phyloP scores from a whole-genome alignment of 805 yeast species.

The Metschnikowia vanudenii region DNA sequence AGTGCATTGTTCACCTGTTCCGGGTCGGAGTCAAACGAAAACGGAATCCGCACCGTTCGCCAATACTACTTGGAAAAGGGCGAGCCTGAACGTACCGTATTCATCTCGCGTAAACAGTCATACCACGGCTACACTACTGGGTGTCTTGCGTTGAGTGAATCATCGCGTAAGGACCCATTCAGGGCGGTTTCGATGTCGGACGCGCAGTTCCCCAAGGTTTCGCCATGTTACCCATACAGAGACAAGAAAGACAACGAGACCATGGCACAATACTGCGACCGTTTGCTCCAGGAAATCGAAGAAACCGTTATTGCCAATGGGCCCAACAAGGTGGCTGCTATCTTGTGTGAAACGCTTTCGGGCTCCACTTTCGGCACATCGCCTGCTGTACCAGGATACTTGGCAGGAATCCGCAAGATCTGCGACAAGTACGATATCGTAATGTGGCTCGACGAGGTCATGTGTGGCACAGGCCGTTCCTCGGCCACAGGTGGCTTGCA shows the following conservation, averaged over 20 bases:
- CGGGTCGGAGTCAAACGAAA: slow-evolving; percentile 20
- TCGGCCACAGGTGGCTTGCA: slow-evolving; percentile 42
- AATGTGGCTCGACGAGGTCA: slow-evolving; percentile 53
- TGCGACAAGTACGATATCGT: slow-evolving; percentile 53
- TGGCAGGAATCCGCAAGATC: slow-evolving; percentile 41
- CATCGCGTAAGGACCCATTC: slow-evolving; percentile 11
- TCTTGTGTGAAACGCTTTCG: slow-evolving; percentile 26
- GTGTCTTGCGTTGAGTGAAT: slow-evolving; percentile 16
- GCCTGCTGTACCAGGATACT: slow-evolving; percentile 18
- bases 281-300: slow-evolving; percentile 16
- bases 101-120: slow-evolving; percentile 17
- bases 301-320: slow-evolving; percentile 14
- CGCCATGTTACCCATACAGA: slow-evolving; percentile 18
- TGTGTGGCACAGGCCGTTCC: slow-evolving; percentile 56
- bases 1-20: slow-evolving; percentile 20
- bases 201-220: slow-evolving; percentile 14
- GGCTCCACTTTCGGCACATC: slow-evolving; percentile 29
- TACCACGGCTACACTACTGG: slow-evolving; percentile 21
- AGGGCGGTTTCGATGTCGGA: slow-evolving; percentile 13
- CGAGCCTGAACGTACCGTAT: slow-evolving; percentile 16
- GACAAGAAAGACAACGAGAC: slow-evolving; percentile 12
- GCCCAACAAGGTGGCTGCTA: slow-evolving; percentile 24
- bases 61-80: slow-evolving; percentile 19
- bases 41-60: slow-evolving; percentile 20
- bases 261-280: slow-evolving; percentile 12